Conservation (phyloP, 2,329 filamentous ascomycete genomes). For the Stachybotrys chlorohalonatus region DNA sequence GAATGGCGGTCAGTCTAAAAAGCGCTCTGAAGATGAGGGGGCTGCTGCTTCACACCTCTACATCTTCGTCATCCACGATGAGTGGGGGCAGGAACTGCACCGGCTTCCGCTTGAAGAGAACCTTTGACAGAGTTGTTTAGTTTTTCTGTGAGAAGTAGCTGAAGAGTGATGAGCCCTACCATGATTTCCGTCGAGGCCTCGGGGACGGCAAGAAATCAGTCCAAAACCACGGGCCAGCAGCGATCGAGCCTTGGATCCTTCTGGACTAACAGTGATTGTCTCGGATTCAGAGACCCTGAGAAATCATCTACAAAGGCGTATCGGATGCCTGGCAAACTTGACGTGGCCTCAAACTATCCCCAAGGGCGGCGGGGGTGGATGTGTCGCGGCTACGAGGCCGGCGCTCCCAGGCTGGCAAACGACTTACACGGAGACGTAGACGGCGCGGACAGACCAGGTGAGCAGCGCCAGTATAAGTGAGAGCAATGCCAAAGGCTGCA, state of each 20-base stretch:
- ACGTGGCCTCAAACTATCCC: background rate
- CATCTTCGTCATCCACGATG: slow-evolving; percentile 67
- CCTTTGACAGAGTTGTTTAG: slow-evolving; percentile 39
- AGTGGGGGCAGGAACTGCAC: slow-evolving; percentile 71
- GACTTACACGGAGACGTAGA: slow-evolving; percentile 22
- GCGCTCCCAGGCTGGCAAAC: slow-evolving; percentile 6
- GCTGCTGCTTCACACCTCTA: slow-evolving; percentile 53
- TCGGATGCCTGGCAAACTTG: background rate
- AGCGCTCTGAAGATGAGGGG: background rate
- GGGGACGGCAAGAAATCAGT: background rate
- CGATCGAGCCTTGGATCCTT: background rate
- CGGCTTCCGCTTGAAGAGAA: slow-evolving; percentile 92
- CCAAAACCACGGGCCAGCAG: background rate
- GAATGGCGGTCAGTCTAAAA: slow-evolving; percentile 8
- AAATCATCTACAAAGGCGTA: background rate
- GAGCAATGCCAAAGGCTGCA: background rate
- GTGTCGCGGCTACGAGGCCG: slow-evolving; percentile 9
- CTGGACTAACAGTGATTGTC: background rate
- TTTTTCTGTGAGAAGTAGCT: background rate
- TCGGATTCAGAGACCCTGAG: background rate
- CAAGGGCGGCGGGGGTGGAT: slow-evolving; percentile 8
- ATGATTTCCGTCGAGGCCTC: background rate
- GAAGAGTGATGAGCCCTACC: slow-evolving; percentile 3
- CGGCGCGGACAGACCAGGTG: slow-evolving; percentile 3
- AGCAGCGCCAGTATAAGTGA: background rate